Base-by-base conservation (phyloP, 225 moss, liverwort and hornwort species). In the Antitrichia curtipendula region DNA sequence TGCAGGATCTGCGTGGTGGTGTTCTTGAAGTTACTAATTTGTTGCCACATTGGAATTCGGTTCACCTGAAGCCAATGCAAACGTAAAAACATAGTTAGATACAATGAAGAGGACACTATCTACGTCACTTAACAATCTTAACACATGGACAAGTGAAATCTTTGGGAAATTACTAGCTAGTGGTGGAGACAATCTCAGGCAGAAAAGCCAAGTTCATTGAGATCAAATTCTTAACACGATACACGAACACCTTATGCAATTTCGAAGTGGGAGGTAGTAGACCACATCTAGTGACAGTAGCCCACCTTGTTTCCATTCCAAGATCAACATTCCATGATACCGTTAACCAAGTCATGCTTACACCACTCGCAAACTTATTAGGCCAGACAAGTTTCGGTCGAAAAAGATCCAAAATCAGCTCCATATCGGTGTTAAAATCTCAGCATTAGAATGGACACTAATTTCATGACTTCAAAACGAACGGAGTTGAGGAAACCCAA, bases 31-130 rank as follows among this genome's bases (percentile, higher is more conserved):
- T 89, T 89, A 2, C 41, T 82, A 12, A 96, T 59, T 54, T 96
- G 96, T 79, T 91, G 86, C 91, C 91, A 90, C 86, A 96, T 66
- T 5, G 95, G 61, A 81, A 96, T 89, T 27, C 95, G 91, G 40
- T 91, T 72, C 77, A 92, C 84, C 95, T 95, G 87, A 47, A 87
- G 25, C 38, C n/a, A 76, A 41, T 19, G 62, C 43, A 69, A 63
- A 76, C 57, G 17, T 43, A 43, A 25, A 47, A 65, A 27, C 45
- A 63, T 8, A 13, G 5, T 63, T 21, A 47, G 27, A 9, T 15
- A 25, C 27, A 8, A 6, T 14, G 22, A 12, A 15, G 27, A 18
- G 10, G 11, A 38, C 9, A 75, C 29, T 11, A 10, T 21, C 27
- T 10, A 16, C 49, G 14, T 28, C 21, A 61, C n/a, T 10, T 20